Conservation (phyloP, 2,329 filamentous ascomycete genomes). For the Phaeosphaeriaceae sp. region DNA sequence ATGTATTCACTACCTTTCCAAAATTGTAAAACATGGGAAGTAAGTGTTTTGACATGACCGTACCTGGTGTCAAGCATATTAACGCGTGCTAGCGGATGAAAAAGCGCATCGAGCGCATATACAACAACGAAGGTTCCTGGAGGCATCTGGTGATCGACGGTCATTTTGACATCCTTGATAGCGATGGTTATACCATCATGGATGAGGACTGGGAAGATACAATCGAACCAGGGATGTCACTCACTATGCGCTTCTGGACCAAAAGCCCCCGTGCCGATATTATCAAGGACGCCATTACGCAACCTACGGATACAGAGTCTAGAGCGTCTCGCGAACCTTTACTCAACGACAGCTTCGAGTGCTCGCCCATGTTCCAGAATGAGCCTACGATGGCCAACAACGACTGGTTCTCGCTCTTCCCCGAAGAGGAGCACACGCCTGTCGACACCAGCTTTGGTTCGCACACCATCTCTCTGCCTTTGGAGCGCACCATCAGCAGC, state of each 20-base stretch:
- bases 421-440: slow-evolving; percentile 53
- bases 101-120: slow-evolving; percentile 7
- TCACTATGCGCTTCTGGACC: slow-evolving; percentile 12
- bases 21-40: slow-evolving; percentile 14
- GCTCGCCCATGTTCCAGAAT: slow-evolving; percentile 76
- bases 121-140: neutral
- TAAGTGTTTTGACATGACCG: neutral
- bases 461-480: slow-evolving; percentile 33
- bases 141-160: slow-evolving; percentile 1
- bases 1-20: slow-evolving; percentile 16
- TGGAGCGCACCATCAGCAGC: slow-evolving; percentile 52
- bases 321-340: slow-evolving; percentile 57
- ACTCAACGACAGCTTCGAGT: slow-evolving; percentile 72
- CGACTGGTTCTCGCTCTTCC: slow-evolving; percentile 77
- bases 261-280: neutral
- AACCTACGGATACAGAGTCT: too few relatives aligned
- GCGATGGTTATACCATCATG: slow-evolving; percentile 7
- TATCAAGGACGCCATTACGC: too few relatives aligned
- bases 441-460: slow-evolving; percentile 30
- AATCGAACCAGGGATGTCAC: slow-evolving; percentile 11
- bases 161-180: slow-evolving; percentile 7
- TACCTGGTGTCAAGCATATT: neutral
- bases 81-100: slow-evolving; percentile 8
- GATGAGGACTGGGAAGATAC: slow-evolving; percentile 8
- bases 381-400: slow-evolving; percentile 63